These are phyloP conservation scores for Nannochloropsis gaditana DNA, from an alignment of 108 stramenopile species.

Conservation along the genomic window DNA sequence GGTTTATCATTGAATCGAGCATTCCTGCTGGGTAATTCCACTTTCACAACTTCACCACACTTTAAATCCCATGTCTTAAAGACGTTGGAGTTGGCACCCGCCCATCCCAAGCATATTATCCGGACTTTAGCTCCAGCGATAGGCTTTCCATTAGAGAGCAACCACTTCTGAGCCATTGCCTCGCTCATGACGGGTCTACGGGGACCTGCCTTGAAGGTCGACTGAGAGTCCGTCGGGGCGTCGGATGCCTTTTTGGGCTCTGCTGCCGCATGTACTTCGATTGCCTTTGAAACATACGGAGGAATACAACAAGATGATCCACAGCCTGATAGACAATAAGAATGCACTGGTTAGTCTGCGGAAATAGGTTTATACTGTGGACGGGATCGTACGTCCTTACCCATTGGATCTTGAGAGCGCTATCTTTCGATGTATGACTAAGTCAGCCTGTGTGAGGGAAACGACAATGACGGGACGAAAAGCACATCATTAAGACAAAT, in stretches of 20 bases:
- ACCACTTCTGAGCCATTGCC: neutral
- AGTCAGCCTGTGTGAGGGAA: too few species aligned
- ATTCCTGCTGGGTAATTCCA: neutral
- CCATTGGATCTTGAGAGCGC: too few species aligned
- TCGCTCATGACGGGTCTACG: constrained; percentile 5
- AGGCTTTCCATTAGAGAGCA: neutral
- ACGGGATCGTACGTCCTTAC: too few species aligned
- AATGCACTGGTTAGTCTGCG: too few species aligned
- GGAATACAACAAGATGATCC: constrained; percentile 17
- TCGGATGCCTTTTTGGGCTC: neutral
- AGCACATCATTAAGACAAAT: too few species aligned
- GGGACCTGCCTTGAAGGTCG: neutral
- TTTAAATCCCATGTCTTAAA: constrained; percentile 15
- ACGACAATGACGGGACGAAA: too few species aligned
- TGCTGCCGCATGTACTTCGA: neutral
- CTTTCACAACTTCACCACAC: neutral
- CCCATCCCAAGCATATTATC: constrained; percentile 13
- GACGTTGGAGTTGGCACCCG: neutral
- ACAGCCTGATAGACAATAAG: neutral
- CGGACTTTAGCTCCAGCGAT: neutral
- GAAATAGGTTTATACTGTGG: too few species aligned
- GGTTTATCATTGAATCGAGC: constrained; percentile 9
- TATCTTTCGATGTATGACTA: too few species aligned
- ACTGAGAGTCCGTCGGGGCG: neutral
- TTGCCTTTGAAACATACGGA: neutral